Base-by-base conservation (phyloP, 768 basidiomycete genomes). In the Krasilnikovozyma curviuscula region DNA sequence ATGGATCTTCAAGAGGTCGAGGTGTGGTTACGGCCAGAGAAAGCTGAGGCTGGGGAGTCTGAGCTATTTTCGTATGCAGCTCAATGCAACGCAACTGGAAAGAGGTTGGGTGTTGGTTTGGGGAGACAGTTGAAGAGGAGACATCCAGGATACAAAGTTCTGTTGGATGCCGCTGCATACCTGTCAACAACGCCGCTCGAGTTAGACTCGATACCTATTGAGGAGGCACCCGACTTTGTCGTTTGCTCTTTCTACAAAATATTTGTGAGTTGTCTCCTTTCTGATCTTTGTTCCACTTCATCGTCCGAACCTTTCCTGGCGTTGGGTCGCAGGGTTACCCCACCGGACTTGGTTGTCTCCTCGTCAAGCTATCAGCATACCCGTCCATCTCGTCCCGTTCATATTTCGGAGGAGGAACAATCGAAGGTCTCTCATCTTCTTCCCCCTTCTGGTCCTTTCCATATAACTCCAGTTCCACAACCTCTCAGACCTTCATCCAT, bases 31-130 rank as follows among this genome's bases (percentile, higher is more conserved):
- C 37, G 16, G 39, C 21, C 5, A 29, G 29, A 7, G 14, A 2
- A 14, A 3, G 28, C 18, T 16, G 40, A 28, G 18, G n/a, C 13
- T 23, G 39, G 10, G 25, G 3, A 18, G 7, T 5, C 37, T 33
- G 4, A 55, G 0, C 49, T 61, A 7, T 47, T 54, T 38, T 46
- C 53, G 7, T 52, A 59, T 31, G 53, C 59, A 0, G 46, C 53
- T 0, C 59, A 61, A 29, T 61, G 57, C 38, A 61, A 61, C 47
- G 57, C 57, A 2, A 57, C 59, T 0, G 59, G 59, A 6, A 23
- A 39, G n/a, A 35, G 54, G 19, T 27, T 55, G 1, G 49, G 54
- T 0, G 40, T 55, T 1, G 44, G 28, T 8, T 47, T 55, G 14
- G 30, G 46, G n/a, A 34, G 31, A 14, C 28, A 27, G 33, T 41